These are phyloP conservation scores for Backusella australiensis DNA, from an alignment of 192 early-diverging fungal species.

Conservation along the genomic window DNA sequence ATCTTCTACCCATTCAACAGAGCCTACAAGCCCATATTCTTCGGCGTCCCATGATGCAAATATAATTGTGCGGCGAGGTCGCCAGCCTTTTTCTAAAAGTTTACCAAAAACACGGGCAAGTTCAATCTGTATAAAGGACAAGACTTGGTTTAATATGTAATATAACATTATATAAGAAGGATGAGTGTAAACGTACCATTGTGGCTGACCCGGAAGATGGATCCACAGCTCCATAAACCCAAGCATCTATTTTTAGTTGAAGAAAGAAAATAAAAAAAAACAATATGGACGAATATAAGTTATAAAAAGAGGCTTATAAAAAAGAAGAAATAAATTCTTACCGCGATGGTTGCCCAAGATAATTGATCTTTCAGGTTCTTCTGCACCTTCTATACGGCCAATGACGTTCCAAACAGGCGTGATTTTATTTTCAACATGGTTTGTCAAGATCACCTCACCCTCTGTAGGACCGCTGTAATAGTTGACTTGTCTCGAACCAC, in stretches of 20 bases:
- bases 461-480: slow-evolving; percentile 63
- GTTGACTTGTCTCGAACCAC: slow-evolving; percentile 49
- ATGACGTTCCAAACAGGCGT: slow-evolving; percentile 66
- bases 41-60: slow-evolving; percentile 70
- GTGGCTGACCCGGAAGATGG: slow-evolving; percentile 61
- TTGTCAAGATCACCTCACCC: slow-evolving; percentile 51
- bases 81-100: slow-evolving; percentile 60
- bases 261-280: not conserved
- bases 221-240: slow-evolving; percentile 65
- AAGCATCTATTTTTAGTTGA: slow-evolving; percentile 43
- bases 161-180: not conserved
- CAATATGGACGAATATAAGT: not conserved
- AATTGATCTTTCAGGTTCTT: slow-evolving; percentile 53
- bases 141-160: not conserved
- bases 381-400: slow-evolving; percentile 54
- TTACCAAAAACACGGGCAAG: slow-evolving; percentile 53
- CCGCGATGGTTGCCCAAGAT: slow-evolving; percentile 55
- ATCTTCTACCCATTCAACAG: slow-evolving; percentile 72
- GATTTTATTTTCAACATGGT: slow-evolving; percentile 50
- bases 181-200: slow-evolving; percentile 7
- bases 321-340: not conserved
- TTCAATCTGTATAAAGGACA: slow-evolving; percentile 25
- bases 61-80: slow-evolving; percentile 59
- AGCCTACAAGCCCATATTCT: slow-evolving; percentile 63
- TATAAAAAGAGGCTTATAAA: not conserved